Evolutionary conservation across 2,329 filamentous ascomycete genomes (phyloP).

Genomic region (Ceratocystis huliohia): DNA sequence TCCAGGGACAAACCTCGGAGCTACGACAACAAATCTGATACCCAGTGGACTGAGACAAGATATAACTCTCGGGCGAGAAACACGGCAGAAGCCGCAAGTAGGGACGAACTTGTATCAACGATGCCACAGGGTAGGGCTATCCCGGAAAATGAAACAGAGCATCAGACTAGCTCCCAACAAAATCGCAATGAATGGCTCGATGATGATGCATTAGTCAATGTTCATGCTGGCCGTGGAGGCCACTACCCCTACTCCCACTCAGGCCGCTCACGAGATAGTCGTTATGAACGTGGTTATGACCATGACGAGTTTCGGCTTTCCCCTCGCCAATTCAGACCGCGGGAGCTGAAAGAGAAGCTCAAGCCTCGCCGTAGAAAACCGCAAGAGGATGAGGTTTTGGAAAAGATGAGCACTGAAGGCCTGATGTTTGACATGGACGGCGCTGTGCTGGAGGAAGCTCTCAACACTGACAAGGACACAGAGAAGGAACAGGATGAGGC

Average conservation of each 20-base stretch:
- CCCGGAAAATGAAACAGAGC: neutral
- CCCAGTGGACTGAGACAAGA: neutral
- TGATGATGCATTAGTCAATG: neutral
- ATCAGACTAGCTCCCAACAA: neutral
- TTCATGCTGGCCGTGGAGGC: neutral
- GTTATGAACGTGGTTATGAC: neutral
- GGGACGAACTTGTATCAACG: too few relatives aligned
- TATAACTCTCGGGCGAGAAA: too few relatives aligned
- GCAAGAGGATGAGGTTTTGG: neutral
- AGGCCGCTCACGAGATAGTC: neutral
- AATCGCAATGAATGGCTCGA: neutral
- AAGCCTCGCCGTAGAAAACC: neutral
- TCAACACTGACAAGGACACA: too few relatives aligned
- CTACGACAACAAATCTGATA: neutral
- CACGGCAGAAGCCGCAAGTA: too few relatives aligned
- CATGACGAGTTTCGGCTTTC: neutral
- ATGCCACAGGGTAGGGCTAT: neutral
- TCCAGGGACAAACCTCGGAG: neutral
- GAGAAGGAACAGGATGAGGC: neutral
- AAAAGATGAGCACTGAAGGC: constrained; percentile 15
- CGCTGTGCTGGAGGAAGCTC: neutral
- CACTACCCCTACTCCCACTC: too few relatives aligned
- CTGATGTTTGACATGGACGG: constrained; percentile 18
- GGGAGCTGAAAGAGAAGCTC: neutral
- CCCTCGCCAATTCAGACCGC: neutral